phyloP scores from a whole-genome alignment of 1,139 yeast genomes.

The Candida tunisiensis region DNA sequence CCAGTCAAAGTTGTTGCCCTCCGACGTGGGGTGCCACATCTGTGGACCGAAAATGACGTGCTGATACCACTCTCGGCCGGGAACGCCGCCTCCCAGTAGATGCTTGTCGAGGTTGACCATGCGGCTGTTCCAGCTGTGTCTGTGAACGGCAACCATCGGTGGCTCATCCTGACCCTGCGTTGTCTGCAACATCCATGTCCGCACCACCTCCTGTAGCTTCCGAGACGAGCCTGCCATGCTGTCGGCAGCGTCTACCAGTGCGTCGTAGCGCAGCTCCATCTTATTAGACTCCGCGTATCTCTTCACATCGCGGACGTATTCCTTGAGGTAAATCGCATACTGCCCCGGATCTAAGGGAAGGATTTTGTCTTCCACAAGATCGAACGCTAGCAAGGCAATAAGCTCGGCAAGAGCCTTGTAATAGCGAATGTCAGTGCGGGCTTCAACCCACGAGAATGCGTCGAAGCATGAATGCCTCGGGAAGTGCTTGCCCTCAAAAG shows the following conservation, averaged over 20 bases:
- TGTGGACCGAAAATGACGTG: slow-evolving; percentile 63
- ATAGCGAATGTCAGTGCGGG: slow-evolving; percentile 37
- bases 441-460: slow-evolving; percentile 37
- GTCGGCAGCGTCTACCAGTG: slow-evolving; percentile 11
- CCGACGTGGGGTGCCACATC: slow-evolving; percentile 31
- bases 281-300: slow-evolving; percentile 19
- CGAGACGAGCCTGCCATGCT: slow-evolving; percentile 7
- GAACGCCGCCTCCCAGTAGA: slow-evolving; percentile 32
- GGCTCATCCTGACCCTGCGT: slow-evolving; percentile 33
- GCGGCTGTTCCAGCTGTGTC: slow-evolving; percentile 71
- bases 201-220: neutral
- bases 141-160: slow-evolving; percentile 44
- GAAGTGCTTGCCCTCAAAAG: slow-evolving; percentile 24
- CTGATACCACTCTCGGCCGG: slow-evolving; percentile 46
- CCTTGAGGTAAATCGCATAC: slow-evolving; percentile 29
- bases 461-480: slow-evolving; percentile 57
- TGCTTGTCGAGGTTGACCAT: slow-evolving; percentile 39
- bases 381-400: slow-evolving; percentile 34
- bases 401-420: slow-evolving; percentile 44
- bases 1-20: slow-evolving; percentile 31
- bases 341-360: slow-evolving; percentile 49
- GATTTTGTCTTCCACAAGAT: slow-evolving; percentile 55
- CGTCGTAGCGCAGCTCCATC: slow-evolving; percentile 9
- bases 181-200: neutral
- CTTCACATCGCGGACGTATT: slow-evolving; percentile 33